Conservation (phyloP, 2,329 filamentous ascomycete genomes). For the Aspergillus fijiensis region DNA sequence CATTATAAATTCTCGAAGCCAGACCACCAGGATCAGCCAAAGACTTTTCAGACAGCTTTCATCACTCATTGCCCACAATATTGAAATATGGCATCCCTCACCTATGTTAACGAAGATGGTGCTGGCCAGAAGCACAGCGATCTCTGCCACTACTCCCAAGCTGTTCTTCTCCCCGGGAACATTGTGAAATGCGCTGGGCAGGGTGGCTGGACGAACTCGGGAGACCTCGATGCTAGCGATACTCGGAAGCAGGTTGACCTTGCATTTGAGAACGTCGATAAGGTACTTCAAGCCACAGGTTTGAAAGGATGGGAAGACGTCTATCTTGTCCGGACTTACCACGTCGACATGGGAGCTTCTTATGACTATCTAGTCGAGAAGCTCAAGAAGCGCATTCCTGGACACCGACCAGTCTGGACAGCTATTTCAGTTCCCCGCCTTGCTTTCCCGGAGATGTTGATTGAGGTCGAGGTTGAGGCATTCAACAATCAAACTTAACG, state of each 20-base stretch:
- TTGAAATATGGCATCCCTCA: slow-evolving; percentile 47
- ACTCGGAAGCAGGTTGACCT: slow-evolving; percentile 16
- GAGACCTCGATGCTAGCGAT: slow-evolving; percentile 11
- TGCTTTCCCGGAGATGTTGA: slow-evolving; percentile 17
- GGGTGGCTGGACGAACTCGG: slow-evolving; percentile 23
- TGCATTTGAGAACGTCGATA: slow-evolving; percentile 23
- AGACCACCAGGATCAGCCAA: too few species aligned
- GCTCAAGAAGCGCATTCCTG: slow-evolving; percentile 19
- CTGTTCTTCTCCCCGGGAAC: slow-evolving; percentile 19
- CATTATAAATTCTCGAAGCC: too few species aligned
- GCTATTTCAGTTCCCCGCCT: slow-evolving; percentile 17
- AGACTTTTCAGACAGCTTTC: too few species aligned
- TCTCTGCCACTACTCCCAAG: slow-evolving; percentile 25
- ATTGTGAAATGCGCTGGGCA: slow-evolving; percentile 26
- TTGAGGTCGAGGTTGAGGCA: slow-evolving; percentile 25
- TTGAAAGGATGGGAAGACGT: slow-evolving; percentile 20
- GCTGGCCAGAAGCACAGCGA: slow-evolving; percentile 9
- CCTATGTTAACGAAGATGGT: slow-evolving; percentile 9
- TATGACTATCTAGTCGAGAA: slow-evolving; percentile 19
- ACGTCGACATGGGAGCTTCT: slow-evolving; percentile 16
- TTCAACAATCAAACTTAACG: too few species aligned
- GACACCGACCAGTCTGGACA: slow-evolving; percentile 23
- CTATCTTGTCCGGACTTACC: slow-evolving; percentile 23
- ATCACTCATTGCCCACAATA: too few species aligned
- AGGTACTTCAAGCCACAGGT: slow-evolving; percentile 16